These are phyloP conservation scores for Aspergillus tamarii DNA, from an alignment of 2,329 filamentous ascomycete genomes.

Conservation along the genomic window DNA sequence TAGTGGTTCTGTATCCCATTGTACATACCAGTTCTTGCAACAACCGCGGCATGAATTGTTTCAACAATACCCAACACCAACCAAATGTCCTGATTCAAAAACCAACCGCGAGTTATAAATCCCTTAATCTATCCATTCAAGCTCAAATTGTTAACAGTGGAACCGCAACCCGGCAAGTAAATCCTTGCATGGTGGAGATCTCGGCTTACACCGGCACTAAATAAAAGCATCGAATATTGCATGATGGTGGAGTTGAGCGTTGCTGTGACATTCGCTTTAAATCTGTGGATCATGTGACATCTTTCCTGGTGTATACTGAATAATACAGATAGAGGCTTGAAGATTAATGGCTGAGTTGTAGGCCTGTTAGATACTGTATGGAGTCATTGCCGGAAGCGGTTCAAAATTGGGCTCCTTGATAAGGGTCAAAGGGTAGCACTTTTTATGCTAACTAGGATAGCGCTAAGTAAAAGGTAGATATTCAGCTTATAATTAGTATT, in stretches of 20 bases:
- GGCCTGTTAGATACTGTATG: not conserved
- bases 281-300: not conserved
- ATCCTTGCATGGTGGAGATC: not conserved
- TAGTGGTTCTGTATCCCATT: not conserved
- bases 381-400: not conserved
- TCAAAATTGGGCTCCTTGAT: not conserved
- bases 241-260: not conserved
- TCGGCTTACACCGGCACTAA: not conserved
- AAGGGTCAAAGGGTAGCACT: too few relatives aligned
- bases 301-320: not conserved
- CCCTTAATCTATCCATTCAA: not conserved
- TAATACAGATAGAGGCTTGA: not conserved
- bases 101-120: not conserved
- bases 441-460: too few relatives aligned
- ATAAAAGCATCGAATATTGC: not conserved
- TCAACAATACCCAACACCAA: not conserved
- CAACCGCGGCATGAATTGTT: not conserved
- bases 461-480: too few relatives aligned
- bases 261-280: too few relatives aligned
- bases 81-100: not conserved
- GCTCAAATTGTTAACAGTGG: not conserved
- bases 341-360: not conserved
- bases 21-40: too few relatives aligned
- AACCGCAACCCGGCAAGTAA: not conserved
- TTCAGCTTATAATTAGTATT: too few relatives aligned